These are phyloP conservation scores for Diaporthe capsici DNA, from an alignment of 2,329 filamentous ascomycete species.

Conservation along the genomic window DNA sequence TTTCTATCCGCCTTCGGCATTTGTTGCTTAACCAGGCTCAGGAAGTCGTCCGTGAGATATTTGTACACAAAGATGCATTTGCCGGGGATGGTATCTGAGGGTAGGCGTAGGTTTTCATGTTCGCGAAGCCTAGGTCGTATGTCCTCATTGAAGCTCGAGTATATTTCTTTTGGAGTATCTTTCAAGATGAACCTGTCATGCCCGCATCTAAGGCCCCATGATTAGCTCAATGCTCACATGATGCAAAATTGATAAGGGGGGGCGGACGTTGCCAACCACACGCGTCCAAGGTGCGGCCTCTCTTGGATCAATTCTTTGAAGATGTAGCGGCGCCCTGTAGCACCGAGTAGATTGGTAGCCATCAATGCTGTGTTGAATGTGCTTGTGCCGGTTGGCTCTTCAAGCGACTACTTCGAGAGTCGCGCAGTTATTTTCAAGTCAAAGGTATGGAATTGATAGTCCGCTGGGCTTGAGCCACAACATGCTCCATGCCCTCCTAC, in stretches of 20 bases:
- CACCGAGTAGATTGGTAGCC: not conserved
- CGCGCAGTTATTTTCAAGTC: not conserved
- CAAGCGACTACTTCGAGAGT: not conserved
- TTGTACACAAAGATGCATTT: not conserved
- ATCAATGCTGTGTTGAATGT: not conserved
- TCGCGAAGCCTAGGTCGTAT: conserved; percentile 11
- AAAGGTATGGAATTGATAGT: too few species aligned
- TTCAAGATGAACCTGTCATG: not conserved
- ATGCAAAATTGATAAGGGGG: not conserved
- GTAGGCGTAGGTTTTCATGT: not conserved
- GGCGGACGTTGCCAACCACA: conserved; percentile 21
- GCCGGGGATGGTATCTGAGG: not conserved
- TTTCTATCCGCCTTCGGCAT: not conserved
- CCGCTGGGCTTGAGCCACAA: too few species aligned
- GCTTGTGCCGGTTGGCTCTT: not conserved
- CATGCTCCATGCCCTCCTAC: too few species aligned
- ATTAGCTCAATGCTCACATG: not conserved
- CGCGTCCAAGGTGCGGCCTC: conserved; percentile 1
- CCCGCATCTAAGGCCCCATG: not conserved
- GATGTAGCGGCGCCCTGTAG: conserved; percentile 11
- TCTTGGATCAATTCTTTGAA: conserved; percentile 16
- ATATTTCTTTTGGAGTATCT: not conserved
- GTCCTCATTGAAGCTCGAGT: not conserved
- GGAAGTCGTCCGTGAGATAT: not conserved
- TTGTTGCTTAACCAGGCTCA: not conserved